Percentiles rank a stretch among this genome's conserved stretches.
These are phyloP conservation scores for Lipomyces yarrowii DNA, from an alignment of 1,139 yeast genomes.

Conservation along the genomic window DNA sequence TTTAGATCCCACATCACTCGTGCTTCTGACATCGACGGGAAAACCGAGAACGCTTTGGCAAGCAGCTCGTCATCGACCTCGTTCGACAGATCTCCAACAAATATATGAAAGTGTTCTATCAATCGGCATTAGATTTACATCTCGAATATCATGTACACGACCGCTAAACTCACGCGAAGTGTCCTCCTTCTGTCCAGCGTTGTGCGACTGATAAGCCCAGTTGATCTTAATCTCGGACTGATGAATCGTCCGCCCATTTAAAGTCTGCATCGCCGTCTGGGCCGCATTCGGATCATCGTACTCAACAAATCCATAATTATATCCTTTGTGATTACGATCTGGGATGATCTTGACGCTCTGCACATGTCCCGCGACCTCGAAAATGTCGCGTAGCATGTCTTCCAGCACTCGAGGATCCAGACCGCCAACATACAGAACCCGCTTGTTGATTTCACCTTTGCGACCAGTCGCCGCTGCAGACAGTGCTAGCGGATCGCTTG, in stretches of 20 bases:
- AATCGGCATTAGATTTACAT: background rate
- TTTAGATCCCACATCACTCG: constrained; percentile 99
- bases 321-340: constrained; percentile 52
- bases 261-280: constrained; percentile 58
- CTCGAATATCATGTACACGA: background rate
- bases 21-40: constrained; percentile 71
- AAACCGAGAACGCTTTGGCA: constrained; percentile 59
- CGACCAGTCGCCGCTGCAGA: background rate
- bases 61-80: constrained; percentile 82
- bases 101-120: constrained; percentile 63
- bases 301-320: constrained; percentile 84
- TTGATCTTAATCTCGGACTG: constrained; percentile 62
- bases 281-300: constrained; percentile 64
- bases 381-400: constrained; percentile 60
- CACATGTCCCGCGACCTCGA: constrained; percentile 60
- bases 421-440: constrained; percentile 74
- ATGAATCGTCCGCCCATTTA: constrained; percentile 54
- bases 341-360: constrained; percentile 60
- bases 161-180: constrained; percentile 19
- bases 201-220: constrained; percentile 75
- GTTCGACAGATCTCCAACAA: constrained; percentile 83
- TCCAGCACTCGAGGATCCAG: constrained; percentile 68
- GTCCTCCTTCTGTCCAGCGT: constrained; percentile 43
- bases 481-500: background rate
- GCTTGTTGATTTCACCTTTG: constrained; percentile 15